Evolutionary conservation across 176 grass and related monocot species (phyloP), one percentile per base, ranked within the genome.

Genomic region (Oryza rufipogon): DNA sequence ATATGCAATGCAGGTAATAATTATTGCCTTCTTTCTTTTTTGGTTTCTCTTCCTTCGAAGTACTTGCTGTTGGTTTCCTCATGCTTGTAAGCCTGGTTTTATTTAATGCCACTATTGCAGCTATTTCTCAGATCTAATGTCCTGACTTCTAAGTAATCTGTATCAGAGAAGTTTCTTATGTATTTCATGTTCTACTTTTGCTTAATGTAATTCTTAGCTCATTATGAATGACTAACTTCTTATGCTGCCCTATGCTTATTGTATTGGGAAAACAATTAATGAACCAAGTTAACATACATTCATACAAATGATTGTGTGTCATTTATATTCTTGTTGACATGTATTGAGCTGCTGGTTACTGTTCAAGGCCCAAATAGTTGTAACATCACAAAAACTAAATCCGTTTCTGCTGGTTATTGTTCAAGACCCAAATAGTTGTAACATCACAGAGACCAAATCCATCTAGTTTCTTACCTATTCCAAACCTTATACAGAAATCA

Each of bases 1-100:
- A 74, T 85, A 88, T 14, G 90, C 90, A 78, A 97, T 97, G 92
- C 95, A 94, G 92, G 92, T 94, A n/a, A 71, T 9, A 28, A 80
- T 19, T 83, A 44, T 79, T 79, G 14, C 30, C 11, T 66, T 13
- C 11, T 54, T 68, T 32, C 6, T 68, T 32, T 34, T 5, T 68
- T 16, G 34, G 71, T 38, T 49, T 60, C 5, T 34, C 63, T 68
- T 41, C 23, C 39, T 34, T 28, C 16, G 16, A 28, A 14, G 42
- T 26, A 47, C 65, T 7, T n/a, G 6, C 11, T 78, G 25, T 78
- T 78, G 16, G 49, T 71, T 77, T 38, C 6, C 44, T 30, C 58
- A 14, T 77, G 15, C 42, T 54, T 15, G 1, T 68, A 9, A 28
- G 65, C 32, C 41, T 84, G 76, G 13, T 80, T 17, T 56, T 9